These are phyloP conservation scores for Trichoderma simmonsii DNA, from an alignment of 2,329 filamentous ascomycete species.

Conservation along the genomic window DNA sequence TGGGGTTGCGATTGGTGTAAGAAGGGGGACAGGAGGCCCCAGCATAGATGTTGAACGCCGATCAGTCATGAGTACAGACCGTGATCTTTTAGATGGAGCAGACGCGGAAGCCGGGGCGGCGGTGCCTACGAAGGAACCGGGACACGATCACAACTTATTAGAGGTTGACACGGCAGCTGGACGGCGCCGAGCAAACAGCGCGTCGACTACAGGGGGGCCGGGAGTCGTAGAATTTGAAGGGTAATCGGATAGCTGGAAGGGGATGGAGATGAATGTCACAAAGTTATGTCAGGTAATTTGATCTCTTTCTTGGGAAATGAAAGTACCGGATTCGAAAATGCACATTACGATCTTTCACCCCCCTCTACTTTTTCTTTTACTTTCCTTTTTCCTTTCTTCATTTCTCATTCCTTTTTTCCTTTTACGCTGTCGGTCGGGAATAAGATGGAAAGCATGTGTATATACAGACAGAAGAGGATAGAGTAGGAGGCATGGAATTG, in stretches of 20 bases:
- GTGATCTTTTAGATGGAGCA: constrained; percentile 69
- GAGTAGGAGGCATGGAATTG: not conserved
- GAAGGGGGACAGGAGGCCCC: constrained; percentile 33
- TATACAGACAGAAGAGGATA: not conserved
- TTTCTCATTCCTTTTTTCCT: not conserved
- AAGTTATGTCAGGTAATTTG: not conserved
- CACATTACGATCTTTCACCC: not conserved
- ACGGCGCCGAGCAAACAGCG: constrained; percentile 27
- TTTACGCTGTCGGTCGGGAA: not conserved
- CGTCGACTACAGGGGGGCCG: constrained; percentile 31
- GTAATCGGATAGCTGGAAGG: constrained; percentile 21
- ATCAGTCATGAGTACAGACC: constrained; percentile 63
- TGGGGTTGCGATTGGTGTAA: constrained; percentile 43
- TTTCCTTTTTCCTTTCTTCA: not conserved
- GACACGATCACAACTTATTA: constrained; percentile 33
- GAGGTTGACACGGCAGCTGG: constrained; percentile 32
- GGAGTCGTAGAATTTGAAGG: constrained; percentile 45
- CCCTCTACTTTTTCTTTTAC: not conserved
- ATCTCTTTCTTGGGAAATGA: not conserved
- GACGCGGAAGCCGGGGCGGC: constrained; percentile 61
- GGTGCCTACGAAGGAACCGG: constrained; percentile 35
- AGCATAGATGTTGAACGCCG: constrained; percentile 59
- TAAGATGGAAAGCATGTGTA: not conserved
- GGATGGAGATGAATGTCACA: not conserved
- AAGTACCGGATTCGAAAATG: not conserved